Conservation (phyloP, 345 rosid genomes). For the Eucalyptus albens region DNA sequence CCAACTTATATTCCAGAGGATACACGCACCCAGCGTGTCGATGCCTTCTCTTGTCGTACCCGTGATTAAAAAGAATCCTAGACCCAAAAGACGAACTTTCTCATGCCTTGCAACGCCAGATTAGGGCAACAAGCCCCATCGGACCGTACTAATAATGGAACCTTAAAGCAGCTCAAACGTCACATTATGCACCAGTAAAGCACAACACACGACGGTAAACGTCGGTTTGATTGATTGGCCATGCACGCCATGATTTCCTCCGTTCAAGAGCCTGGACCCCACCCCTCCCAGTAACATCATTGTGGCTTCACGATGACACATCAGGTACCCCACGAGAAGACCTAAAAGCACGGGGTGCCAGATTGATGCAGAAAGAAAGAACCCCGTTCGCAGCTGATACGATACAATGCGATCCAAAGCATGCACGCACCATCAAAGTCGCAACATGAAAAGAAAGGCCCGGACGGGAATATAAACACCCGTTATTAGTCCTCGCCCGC, state of each 20-base stretch:
- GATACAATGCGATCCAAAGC: background rate
- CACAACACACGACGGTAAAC: background rate
- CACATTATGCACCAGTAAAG: background rate
- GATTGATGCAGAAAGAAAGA: background rate
- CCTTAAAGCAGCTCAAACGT: background rate
- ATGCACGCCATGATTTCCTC: background rate
- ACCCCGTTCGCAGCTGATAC: background rate
- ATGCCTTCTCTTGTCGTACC: background rate
- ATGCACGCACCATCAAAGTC: background rate
- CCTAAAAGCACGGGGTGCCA: background rate
- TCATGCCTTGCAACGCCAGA: background rate
- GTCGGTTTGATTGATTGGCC: background rate
- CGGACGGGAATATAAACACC: background rate
- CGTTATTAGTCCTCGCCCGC: background rate
- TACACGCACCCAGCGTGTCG: background rate
- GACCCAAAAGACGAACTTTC: background rate
- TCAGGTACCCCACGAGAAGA: background rate
- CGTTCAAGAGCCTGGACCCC: background rate
- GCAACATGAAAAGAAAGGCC: background rate
- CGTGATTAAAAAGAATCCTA: background rate
- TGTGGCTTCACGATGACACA: background rate
- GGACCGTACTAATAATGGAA: background rate
- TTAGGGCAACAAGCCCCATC: background rate
- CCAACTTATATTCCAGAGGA: background rate
- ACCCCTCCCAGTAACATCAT: background rate